Evolutionary conservation across 306 rosid genomes (phyloP).

Genomic region (Cucumis melo): DNA sequence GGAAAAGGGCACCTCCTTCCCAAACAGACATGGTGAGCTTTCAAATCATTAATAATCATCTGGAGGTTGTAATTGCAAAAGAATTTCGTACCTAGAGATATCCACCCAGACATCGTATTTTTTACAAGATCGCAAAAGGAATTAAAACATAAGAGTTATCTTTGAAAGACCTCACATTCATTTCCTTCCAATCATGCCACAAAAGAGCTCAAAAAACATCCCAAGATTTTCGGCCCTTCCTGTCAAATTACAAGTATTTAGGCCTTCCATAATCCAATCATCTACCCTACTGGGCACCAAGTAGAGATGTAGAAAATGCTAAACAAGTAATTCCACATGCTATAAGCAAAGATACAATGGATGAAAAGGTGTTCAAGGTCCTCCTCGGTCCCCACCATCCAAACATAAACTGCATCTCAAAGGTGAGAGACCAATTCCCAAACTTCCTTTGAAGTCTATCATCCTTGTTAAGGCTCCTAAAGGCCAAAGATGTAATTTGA

Average conservation of each 20-base stretch:
- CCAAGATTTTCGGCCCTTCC: neutral
- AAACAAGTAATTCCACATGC: neutral
- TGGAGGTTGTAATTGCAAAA: neutral
- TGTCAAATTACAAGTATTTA: neutral
- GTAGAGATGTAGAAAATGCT: neutral
- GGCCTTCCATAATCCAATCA: neutral
- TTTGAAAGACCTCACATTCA: neutral
- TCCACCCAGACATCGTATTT: neutral
- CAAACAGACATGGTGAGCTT: neutral
- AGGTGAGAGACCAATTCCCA: neutral
- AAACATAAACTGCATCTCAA: neutral
- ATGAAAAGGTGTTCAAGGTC: neutral
- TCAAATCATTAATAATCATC: neutral
- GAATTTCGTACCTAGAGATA: neutral
- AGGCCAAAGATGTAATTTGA: neutral
- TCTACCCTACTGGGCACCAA: neutral
- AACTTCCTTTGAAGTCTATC: neutral
- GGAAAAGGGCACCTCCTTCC: neutral
- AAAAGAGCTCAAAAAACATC: neutral
- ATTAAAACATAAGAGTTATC: neutral
- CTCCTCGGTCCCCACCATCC: neutral
- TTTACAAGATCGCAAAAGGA: neutral
- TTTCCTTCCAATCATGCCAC: neutral
- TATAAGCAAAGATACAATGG: neutral
- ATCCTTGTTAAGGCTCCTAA: neutral